Evolutionary conservation across 2,329 filamentous ascomycete species (phyloP).

Genomic region (Zasmidium angulare): DNA sequence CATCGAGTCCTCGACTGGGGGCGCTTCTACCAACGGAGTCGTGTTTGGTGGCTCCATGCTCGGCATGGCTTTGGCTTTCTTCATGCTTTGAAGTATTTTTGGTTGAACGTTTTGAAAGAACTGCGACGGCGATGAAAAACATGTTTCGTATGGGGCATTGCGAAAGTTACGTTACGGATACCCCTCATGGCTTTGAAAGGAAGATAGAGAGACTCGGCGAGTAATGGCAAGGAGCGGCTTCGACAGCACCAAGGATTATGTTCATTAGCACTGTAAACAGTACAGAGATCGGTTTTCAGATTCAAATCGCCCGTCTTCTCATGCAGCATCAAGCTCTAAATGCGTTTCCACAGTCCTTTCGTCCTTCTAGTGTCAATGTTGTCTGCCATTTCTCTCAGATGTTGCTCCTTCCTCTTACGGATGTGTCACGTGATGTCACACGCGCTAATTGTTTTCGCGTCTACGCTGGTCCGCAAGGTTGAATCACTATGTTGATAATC

Average conservation of each 20-base stretch:
- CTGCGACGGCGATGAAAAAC: not conserved
- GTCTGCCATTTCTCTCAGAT: no score
- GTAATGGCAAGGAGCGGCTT: not conserved
- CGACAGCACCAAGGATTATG: not conserved
- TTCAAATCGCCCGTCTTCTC: no score
- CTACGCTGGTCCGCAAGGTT: no score
- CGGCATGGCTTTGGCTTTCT: constrained; percentile 22
- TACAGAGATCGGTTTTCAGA: not conserved
- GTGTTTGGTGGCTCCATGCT: constrained; percentile 25
- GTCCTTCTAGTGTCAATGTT: no score
- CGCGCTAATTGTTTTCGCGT: no score
- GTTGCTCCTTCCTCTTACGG: no score
- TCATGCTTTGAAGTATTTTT: constrained; percentile 20
- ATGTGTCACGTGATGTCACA: no score
- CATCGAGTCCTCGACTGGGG: constrained; percentile 16
- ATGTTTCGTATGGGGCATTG: not conserved
- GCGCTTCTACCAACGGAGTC: constrained; percentile 11
- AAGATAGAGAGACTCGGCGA: not conserved
- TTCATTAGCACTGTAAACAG: not conserved
- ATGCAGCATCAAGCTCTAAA: no score
- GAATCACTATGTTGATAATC: no score
- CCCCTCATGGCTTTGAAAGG: not conserved
- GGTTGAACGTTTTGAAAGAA: not conserved
- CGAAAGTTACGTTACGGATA: not conserved
- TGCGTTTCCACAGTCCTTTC: no score